phyloP scores from a whole-genome alignment of 2,329 filamentous ascomycete species.

The Sarocladiaceae sp. region DNA sequence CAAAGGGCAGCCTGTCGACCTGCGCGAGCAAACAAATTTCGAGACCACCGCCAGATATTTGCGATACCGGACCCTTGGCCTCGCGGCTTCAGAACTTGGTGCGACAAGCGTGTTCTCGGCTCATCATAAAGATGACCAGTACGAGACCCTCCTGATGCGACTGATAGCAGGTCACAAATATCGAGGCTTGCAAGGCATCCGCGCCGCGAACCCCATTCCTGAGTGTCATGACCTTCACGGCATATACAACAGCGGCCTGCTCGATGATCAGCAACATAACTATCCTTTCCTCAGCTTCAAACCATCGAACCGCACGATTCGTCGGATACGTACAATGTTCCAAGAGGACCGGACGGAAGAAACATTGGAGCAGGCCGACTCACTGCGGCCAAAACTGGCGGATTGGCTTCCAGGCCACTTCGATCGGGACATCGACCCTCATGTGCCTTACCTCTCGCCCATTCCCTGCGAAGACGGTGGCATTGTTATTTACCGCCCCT shows the following conservation, averaged over 20 bases:
- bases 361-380: not conserved
- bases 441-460: conserved; percentile 26
- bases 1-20: conserved; percentile 12
- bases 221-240: conserved; percentile 74
- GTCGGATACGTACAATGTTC: conserved; percentile 14
- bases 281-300: conserved; percentile 33
- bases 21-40: conserved; percentile 50
- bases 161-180: conserved; percentile 60
- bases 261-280: conserved; percentile 36
- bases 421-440: conserved; percentile 13
- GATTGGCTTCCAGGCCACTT: conserved; percentile 18
- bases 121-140: conserved; percentile 86
- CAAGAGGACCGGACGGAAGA: conserved; percentile 16
- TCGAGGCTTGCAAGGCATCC: conserved; percentile 69
- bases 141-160: conserved; percentile 82
- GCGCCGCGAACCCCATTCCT: conserved; percentile 61
- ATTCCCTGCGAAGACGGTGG: conserved; percentile 56
- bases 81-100: conserved; percentile 42
- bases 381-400: not conserved
- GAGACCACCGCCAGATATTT: conserved; percentile 70
- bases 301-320: conserved; percentile 23
- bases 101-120: conserved; percentile 64
- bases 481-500: conserved; percentile 59
- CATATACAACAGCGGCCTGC: conserved; percentile 58
- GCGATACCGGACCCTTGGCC: conserved; percentile 67